These are phyloP conservation scores for Bodo saltans DNA, from an alignment of 78 protist species.

Conservation along the genomic window DNA sequence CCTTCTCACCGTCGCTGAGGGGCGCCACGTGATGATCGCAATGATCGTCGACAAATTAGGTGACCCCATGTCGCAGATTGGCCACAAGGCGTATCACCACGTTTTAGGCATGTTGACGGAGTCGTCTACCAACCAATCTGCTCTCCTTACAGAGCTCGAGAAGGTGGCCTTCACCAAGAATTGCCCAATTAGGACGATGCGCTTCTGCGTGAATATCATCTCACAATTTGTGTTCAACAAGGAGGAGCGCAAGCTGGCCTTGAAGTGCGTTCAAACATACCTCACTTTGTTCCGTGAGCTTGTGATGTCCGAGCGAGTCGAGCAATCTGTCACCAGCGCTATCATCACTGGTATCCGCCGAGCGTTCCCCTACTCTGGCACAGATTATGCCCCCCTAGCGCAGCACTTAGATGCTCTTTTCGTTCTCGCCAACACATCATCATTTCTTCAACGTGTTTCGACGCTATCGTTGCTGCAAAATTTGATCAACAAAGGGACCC, in stretches of 20 bases:
- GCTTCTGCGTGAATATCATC: not conserved
- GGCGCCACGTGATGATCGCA: not conserved
- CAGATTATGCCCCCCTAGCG: not conserved
- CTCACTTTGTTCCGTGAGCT: conserved; percentile 25
- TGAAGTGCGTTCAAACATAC: conserved; percentile 27
- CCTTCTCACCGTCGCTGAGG: not conserved
- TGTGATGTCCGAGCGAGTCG: not conserved
- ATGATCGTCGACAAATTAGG: conserved; percentile 10
- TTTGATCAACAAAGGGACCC: not conserved
- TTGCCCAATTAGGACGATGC: not conserved
- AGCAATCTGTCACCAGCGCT: not conserved
- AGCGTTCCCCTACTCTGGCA: conserved; percentile 19
- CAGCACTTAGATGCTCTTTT: not conserved
- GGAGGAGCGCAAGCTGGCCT: conserved; percentile 9
- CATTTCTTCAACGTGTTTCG: conserved; percentile 28
- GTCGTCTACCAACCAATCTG: not conserved
- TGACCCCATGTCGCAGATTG: not conserved
- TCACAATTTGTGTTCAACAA: not conserved
- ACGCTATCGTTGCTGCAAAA: conserved; percentile 4
- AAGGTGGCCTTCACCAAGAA: conserved; percentile 4
- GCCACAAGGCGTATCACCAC: not conserved
- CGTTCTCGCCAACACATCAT: not conserved
- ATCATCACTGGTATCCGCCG: conserved; percentile 25
- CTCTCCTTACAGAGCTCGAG: conserved; percentile 19
- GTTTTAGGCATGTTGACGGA: not conserved